phyloP scores from a whole-genome alignment of 192 early-diverging fungal genomes.

The Pilaira anomala region DNA sequence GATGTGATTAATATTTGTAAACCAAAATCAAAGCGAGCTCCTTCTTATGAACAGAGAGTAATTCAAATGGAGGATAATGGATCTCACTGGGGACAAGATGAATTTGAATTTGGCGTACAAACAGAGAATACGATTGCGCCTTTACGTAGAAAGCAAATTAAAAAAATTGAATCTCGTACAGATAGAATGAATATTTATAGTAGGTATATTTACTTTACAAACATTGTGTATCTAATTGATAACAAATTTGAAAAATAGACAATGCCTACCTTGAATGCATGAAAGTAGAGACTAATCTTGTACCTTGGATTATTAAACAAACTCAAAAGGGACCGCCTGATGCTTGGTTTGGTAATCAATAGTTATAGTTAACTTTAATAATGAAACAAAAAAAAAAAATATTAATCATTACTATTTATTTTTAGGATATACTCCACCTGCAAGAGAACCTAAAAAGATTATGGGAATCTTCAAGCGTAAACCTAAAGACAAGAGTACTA shows the following conservation, averaged over 20 bases:
- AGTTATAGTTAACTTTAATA: neutral
- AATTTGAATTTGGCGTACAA: neutral
- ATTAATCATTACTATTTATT: neutral
- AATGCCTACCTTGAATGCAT: conserved; percentile 25
- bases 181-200: conserved; percentile 16
- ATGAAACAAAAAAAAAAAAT: too few relatives aligned
- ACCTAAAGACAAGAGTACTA: neutral
- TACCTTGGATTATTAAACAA: conserved; percentile 31
- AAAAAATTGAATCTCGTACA: neutral
- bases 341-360: conserved; percentile 25
- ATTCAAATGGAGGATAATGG: neutral
- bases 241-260: conserved; percentile 5
- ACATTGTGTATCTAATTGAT: neutral
- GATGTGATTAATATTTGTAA: conserved; percentile 14
- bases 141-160: conserved; percentile 12
- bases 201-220: neutral
- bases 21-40: conserved; percentile 2
- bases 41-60: neutral
- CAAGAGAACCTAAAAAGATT: conserved; percentile 6
- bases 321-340: conserved; percentile 27
- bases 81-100: neutral
- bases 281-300: conserved; percentile 16
- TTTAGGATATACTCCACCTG: conserved; percentile 14
- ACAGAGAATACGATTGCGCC: neutral
- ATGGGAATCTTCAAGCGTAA: conserved; percentile 17